phyloP scores from a whole-genome alignment of 2,329 filamentous ascomycete species.

The Pyrenophora graminea region DNA sequence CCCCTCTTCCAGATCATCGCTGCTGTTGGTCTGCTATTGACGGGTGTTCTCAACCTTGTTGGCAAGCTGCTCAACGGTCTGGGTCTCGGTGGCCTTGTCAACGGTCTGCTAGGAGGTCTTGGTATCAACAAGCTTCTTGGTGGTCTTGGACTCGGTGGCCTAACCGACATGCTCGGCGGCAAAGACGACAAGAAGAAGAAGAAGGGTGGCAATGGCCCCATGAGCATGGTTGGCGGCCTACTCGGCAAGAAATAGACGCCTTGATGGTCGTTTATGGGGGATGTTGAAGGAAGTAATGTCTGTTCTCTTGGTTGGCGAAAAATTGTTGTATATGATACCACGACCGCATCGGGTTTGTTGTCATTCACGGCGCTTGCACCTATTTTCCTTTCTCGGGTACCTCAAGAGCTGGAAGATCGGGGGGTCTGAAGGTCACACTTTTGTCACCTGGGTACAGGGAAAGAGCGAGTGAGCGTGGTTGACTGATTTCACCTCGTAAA shows the following conservation, averaged over 20 bases:
- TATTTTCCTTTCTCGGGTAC: not conserved
- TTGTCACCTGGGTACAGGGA: not conserved
- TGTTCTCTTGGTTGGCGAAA: constrained; percentile 18
- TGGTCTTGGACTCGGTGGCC: constrained; percentile 66
- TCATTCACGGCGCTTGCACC: not conserved
- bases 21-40: constrained; percentile 80
- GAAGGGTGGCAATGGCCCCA: constrained; percentile 42
- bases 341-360: not conserved
- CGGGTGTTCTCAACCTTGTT: constrained; percentile 82
- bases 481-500: not conserved
- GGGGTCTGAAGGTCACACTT: constrained; percentile 34
- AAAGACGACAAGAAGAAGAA: constrained; percentile 58
- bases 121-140: constrained; percentile 76
- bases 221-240: constrained; percentile 55
- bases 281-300: constrained; percentile 18
- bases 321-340: constrained; percentile 29
- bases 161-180: constrained; percentile 58
- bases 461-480: not conserved
- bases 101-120: constrained; percentile 75
- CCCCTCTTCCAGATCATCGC: constrained; percentile 91
- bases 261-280: constrained; percentile 1
- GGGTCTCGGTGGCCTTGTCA: constrained; percentile 79
- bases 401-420: constrained; percentile 35
- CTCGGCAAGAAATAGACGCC: constrained; percentile 47
- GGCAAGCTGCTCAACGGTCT: constrained; percentile 79